phyloP scores from a whole-genome alignment of 108 stramenopile species.

The Cyclostephanos invisitatus region DNA sequence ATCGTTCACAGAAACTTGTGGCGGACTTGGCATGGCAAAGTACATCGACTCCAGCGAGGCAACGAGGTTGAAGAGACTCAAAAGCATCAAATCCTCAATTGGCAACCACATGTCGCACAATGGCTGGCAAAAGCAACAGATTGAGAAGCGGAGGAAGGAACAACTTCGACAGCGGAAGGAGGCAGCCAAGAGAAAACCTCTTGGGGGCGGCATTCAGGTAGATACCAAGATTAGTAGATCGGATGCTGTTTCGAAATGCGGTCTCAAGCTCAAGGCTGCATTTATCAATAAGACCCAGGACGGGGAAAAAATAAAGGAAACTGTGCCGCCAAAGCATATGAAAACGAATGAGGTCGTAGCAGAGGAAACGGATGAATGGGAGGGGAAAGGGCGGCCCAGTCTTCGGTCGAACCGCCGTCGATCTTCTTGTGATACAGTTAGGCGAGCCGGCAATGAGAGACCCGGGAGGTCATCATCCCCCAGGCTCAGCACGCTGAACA shows the following conservation, averaged over 20 bases:
- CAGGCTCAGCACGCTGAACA: neutral
- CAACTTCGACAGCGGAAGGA: slow-evolving; percentile 39
- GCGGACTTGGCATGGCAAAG: slow-evolving; percentile 41
- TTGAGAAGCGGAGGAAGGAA: slow-evolving; percentile 45
- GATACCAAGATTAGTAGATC: slow-evolving; percentile 29
- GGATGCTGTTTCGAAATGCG: slow-evolving; percentile 38
- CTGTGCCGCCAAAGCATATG: neutral
- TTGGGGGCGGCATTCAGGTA: slow-evolving; percentile 35
- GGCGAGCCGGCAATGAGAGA: neutral
- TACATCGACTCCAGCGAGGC: slow-evolving; percentile 43
- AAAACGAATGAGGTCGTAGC: neutral
- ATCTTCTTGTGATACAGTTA: neutral
- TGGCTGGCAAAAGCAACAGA: slow-evolving; percentile 39
- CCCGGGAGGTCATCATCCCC: neutral
- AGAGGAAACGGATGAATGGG: neutral
- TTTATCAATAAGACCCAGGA: slow-evolving; percentile 6
- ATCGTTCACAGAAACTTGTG: slow-evolving; percentile 19
- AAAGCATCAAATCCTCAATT: slow-evolving; percentile 28
- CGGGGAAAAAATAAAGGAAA: neutral
- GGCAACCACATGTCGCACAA: slow-evolving; percentile 31
- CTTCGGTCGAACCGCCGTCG: neutral
- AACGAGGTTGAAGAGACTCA: slow-evolving; percentile 31
- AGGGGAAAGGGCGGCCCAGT: neutral
- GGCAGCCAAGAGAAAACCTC: slow-evolving; percentile 21
- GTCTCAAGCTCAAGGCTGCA: slow-evolving; percentile 43